Evolutionary conservation across 495 filamentous ascomycete species (phyloP).

Genomic region (Tuber borchii): DNA sequence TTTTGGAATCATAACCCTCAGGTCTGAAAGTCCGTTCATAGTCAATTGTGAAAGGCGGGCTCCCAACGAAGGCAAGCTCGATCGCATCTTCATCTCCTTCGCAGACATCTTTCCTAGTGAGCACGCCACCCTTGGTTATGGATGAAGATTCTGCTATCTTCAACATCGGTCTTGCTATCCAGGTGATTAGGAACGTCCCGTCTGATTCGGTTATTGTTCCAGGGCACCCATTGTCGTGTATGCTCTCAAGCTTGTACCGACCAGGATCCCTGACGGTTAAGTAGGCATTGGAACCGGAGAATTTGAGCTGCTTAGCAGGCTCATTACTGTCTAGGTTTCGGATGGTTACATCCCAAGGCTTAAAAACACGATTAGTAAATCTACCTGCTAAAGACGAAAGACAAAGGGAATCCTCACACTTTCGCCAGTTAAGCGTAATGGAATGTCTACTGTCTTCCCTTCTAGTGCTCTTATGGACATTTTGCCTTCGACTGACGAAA

Average conservation of each 20-base stretch:
- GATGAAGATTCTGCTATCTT: constrained; percentile 57
- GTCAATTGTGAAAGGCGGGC: constrained; percentile 69
- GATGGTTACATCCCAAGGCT: constrained; percentile 72
- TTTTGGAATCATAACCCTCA: constrained; percentile 29
- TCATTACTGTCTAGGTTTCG: constrained; percentile 52
- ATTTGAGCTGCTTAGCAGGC: constrained; percentile 48
- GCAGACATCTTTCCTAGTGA: constrained; percentile 72
- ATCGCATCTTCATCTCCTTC: constrained; percentile 88
- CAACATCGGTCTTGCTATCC: constrained; percentile 73
- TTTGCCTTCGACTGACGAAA: constrained; percentile 74
- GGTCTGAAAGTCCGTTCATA: constrained; percentile 52
- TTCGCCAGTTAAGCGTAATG: constrained; percentile 74
- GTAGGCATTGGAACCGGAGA: constrained; percentile 61
- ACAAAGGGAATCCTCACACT: constrained; percentile 37
- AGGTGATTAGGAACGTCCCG: constrained; percentile 68
- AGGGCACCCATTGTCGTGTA: constrained; percentile 70
- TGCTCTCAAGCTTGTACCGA: constrained; percentile 67
- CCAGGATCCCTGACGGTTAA: constrained; percentile 61
- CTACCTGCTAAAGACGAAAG: not conserved
- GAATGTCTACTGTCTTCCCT: constrained; percentile 62
- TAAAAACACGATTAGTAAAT: constrained; percentile 12
- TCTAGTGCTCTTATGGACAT: constrained; percentile 67
- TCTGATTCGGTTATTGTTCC: constrained; percentile 67
- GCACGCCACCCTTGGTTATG: constrained; percentile 51
- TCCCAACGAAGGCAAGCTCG: constrained; percentile 70